Conservation (phyloP, 2,329 filamentous ascomycete species). For the Paraconiothyrium brasiliense region DNA sequence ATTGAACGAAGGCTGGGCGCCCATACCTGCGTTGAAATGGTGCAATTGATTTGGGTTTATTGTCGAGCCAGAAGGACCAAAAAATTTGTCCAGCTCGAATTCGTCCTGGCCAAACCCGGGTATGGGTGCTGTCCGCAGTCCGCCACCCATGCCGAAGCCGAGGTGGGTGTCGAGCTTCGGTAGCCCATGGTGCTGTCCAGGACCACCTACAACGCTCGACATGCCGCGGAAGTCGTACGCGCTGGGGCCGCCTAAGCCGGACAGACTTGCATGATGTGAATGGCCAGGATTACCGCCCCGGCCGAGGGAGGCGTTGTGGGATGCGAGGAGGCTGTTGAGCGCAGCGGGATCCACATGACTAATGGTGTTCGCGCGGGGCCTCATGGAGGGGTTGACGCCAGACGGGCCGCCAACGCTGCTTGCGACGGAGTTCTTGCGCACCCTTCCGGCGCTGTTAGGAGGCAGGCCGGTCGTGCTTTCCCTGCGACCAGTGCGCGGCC, state of each 20-base stretch:
- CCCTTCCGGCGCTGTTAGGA: slow-evolving; percentile 73
- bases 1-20: slow-evolving; percentile 60
- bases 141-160: slow-evolving; percentile 71
- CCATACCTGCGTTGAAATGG: slow-evolving; percentile 83
- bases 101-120: slow-evolving; percentile 68
- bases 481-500: slow-evolving; percentile 81
- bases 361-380: slow-evolving; percentile 94
- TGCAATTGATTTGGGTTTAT: slow-evolving; percentile 77
- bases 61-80: slow-evolving; percentile 68
- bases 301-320: slow-evolving; percentile 62
- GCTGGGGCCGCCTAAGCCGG: slow-evolving; percentile 66
- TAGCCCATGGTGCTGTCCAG: slow-evolving; percentile 73
- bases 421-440: slow-evolving; percentile 91
- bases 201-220: slow-evolving; percentile 72
- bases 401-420: slow-evolving; percentile 62
- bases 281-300: slow-evolving; percentile 64
- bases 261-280: slow-evolving; percentile 78
- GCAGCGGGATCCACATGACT: slow-evolving; percentile 85
- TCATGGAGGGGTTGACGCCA: slow-evolving; percentile 68
- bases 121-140: slow-evolving; percentile 77
- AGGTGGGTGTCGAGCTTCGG: slow-evolving; percentile 86
- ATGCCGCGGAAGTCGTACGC: slow-evolving; percentile 76
- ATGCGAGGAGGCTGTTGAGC: slow-evolving; percentile 73
- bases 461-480: slow-evolving; percentile 84
- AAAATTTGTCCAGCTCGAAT: slow-evolving; percentile 75